phyloP scores from a whole-genome alignment of 768 basidiomycete genomes.

The Russula virescens region DNA sequence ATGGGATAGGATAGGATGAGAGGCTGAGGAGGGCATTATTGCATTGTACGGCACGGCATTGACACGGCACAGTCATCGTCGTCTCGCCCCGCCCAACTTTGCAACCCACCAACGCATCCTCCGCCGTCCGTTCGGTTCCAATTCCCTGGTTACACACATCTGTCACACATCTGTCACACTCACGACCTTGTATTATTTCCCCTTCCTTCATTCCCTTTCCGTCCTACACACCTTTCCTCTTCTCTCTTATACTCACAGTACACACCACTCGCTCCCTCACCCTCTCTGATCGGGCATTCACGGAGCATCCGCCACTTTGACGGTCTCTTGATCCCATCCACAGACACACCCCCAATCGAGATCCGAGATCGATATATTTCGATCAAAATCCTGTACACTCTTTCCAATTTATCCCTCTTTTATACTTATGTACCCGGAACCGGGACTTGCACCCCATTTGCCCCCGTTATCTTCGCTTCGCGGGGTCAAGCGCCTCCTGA shows the following conservation, averaged over 20 bases:
- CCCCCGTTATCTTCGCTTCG: too few species aligned
- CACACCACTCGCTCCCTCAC: too few species aligned
- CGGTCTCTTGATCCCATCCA: too few species aligned
- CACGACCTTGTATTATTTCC: neutral
- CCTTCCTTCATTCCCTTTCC: neutral
- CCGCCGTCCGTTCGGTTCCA: too few species aligned
- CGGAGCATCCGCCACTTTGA: too few species aligned
- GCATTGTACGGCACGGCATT: neutral
- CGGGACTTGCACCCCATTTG: neutral
- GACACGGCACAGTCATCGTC: neutral
- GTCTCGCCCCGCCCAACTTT: too few species aligned
- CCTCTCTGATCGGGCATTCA: too few species aligned
- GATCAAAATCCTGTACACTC: conserved; percentile 9
- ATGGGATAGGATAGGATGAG: neutral
- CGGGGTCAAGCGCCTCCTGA: too few species aligned
- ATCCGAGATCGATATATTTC: conserved; percentile 2
- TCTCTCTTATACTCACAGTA: too few species aligned
- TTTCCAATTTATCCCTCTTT: conserved; percentile 10
- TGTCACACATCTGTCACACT: neutral
- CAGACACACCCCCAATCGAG: neutral
- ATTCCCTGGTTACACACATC: neutral
- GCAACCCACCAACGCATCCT: neutral
- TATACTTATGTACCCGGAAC: neutral
- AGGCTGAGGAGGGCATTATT: neutral
- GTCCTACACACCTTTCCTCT: neutral